phyloP scores from a whole-genome alignment of 306 rosid species.

The Hippophae gyantsensis region DNA sequence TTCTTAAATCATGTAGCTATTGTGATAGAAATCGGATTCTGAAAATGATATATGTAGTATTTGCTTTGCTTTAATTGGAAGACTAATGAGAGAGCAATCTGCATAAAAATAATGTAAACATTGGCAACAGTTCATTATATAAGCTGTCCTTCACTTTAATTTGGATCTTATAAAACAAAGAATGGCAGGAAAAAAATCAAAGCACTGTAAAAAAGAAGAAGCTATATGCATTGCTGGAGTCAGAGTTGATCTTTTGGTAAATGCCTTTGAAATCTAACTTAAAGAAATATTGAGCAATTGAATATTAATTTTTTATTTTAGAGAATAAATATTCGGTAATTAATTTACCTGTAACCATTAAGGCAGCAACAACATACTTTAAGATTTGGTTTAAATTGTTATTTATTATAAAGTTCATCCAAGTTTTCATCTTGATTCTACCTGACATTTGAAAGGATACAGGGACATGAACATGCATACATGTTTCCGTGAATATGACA shows the following conservation, averaged over 20 bases:
- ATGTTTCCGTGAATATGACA: not conserved
- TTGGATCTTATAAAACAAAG: not conserved
- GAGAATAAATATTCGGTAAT: not conserved
- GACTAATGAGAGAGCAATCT: too few species aligned
- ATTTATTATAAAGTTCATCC: not conserved
- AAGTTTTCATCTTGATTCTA: not conserved
- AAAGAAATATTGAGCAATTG: not conserved
- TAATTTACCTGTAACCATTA: not conserved
- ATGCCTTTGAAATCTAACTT: not conserved
- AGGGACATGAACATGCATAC: not conserved
- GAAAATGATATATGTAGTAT: too few species aligned
- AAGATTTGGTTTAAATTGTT: not conserved
- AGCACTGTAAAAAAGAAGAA: not conserved
- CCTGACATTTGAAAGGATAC: not conserved
- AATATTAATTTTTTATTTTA: not conserved
- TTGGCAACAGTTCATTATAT: too few species aligned
- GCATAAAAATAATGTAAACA: too few species aligned
- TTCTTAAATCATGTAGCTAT: too few species aligned
- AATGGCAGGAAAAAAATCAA: not conserved
- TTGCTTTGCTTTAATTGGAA: too few species aligned
- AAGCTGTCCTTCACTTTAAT: too few species aligned
- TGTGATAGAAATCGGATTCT: too few species aligned
- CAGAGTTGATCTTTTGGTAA: not conserved
- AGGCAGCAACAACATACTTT: not conserved
- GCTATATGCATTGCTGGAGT: not conserved